Conservation (phyloP, 2,329 filamentous ascomycete species). For the Aspergillus puulaauensis region DNA sequence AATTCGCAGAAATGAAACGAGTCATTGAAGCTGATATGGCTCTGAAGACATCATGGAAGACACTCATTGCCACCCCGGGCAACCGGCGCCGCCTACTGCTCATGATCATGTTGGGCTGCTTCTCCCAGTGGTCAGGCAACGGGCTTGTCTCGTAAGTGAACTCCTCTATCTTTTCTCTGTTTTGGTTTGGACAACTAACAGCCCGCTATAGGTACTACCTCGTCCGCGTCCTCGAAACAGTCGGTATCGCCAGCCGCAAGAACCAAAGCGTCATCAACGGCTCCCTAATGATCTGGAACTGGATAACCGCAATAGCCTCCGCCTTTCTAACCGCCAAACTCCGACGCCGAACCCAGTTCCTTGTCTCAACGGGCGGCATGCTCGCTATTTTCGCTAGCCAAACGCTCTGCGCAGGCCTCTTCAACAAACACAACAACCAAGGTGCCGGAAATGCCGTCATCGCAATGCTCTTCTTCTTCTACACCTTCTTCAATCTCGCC, state of each 20-base stretch:
- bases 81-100: conserved; percentile 15
- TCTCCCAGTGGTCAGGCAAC: conserved; percentile 27
- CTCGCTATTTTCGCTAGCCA: neutral
- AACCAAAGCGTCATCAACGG: conserved; percentile 54
- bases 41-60: conserved; percentile 13
- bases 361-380: conserved; percentile 29
- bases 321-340: conserved; percentile 53
- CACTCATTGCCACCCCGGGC: conserved; percentile 11
- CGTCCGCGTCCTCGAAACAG: conserved; percentile 51
- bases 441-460: neutral
- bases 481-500: neutral
- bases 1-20: conserved; percentile 25
- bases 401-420: neutral
- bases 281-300: conserved; percentile 55
- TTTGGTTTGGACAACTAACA: too few species aligned
- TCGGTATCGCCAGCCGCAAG: conserved; percentile 52
- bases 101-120: conserved; percentile 12
- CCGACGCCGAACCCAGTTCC: conserved; percentile 41
- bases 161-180: too few species aligned
- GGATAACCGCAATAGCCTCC: conserved; percentile 55
- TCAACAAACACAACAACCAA: neutral
- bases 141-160: conserved; percentile 36
- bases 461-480: neutral
- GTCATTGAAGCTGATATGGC: conserved; percentile 21
- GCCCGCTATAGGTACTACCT: conserved; percentile 48